These are phyloP conservation scores for Scedosporium minutisporum DNA, from an alignment of 2,329 filamentous ascomycete species.

Conservation along the genomic window DNA sequence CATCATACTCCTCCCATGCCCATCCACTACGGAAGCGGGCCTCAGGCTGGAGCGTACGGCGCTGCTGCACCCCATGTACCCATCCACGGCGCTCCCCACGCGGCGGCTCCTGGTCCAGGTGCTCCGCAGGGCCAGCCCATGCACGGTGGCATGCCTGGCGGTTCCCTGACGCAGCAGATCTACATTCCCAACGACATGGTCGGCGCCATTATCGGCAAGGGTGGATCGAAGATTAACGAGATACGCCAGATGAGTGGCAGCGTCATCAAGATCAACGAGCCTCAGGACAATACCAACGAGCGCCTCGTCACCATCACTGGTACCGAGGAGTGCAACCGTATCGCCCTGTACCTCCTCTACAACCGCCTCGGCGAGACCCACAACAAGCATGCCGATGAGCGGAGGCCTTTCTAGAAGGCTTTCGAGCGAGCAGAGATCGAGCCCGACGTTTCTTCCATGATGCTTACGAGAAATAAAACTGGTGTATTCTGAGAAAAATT, in stretches of 20 bases:
- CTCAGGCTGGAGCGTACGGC: conserved; percentile 66
- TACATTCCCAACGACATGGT: conserved; percentile 99
- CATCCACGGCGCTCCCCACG: conserved; percentile 56
- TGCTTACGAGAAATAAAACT: conserved; percentile 2
- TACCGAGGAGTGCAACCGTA: conserved; percentile 96
- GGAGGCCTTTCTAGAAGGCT: conserved; percentile 10
- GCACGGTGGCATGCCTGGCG: conserved; percentile 48
- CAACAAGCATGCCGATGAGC: conserved; percentile 11
- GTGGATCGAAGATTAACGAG: conserved; percentile 98
- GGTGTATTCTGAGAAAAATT: neutral
- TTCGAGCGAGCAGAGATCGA: conserved; percentile 1
- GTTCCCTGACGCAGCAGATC: conserved; percentile 89
- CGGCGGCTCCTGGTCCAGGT: conserved; percentile 44
- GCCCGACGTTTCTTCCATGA: neutral
- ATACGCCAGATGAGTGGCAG: conserved; percentile 94
- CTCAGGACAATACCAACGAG: conserved; percentile 98
- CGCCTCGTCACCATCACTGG: conserved; percentile 94
- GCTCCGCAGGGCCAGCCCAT: conserved; percentile 54
- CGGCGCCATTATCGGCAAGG: conserved; percentile 96
- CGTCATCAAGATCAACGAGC: conserved; percentile 99
- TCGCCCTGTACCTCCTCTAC: conserved; percentile 99
- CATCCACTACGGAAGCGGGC: conserved; percentile 62
- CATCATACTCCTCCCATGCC: conserved; percentile 54
- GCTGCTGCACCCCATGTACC: conserved; percentile 67
- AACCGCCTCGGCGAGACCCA: conserved; percentile 73